Base-by-base conservation (phyloP, 495 filamentous ascomycete species). In the Xylaria telfairii region DNA sequence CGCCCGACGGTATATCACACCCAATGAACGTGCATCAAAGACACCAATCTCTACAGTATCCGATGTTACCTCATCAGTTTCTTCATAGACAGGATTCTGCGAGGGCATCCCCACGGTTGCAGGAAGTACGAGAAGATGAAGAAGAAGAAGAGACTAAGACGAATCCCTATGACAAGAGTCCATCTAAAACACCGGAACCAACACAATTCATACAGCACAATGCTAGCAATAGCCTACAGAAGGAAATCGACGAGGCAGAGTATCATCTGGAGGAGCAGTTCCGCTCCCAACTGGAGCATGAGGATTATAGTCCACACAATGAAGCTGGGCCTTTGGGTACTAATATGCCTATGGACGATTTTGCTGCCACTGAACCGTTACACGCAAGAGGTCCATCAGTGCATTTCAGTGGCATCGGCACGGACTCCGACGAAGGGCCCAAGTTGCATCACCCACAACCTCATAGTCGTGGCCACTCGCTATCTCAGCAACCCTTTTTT, bases 231-330 rank as follows among this genome's bases (percentile, higher is more conserved):
- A 92, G 88, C 41, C 84, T 98, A 34, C 93, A 97, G 78, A 90
- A 91, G 75, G 94, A 96, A 71, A 89, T 97, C 54, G 92, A 96
- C 61, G 90, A 93, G 76, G 88, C 89, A n/a, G 91, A 96, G 68
- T 93, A 96, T 74, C 92, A 95, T 68, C 77, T 94, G 67, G 92
- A 93, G 73, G 86, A 91, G 72, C 89, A 91, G 47, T 89, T 92
- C 72, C 86, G 92, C 41, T 88, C 87, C 34, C 89, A 92, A 73
- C 81, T 93, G 49, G 90, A 92, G 42, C 89, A 92, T 64, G 90
- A 90, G 65, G 86, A 84, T 67, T 88, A 87, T 72, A 88, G 84
- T 66, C 84, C 86, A 7, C 84, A 89, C 68, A 81, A 82, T 57
- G 84, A 84, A 61, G 80, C 81, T 46, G 80, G 81, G 39, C 77